A percentile compares a stretch with the other conserved stretches of the same genome.
Evolutionary conservation across 2,329 filamentous ascomycete genomes (phyloP).

Genomic region (Monilinia polystroma): DNA sequence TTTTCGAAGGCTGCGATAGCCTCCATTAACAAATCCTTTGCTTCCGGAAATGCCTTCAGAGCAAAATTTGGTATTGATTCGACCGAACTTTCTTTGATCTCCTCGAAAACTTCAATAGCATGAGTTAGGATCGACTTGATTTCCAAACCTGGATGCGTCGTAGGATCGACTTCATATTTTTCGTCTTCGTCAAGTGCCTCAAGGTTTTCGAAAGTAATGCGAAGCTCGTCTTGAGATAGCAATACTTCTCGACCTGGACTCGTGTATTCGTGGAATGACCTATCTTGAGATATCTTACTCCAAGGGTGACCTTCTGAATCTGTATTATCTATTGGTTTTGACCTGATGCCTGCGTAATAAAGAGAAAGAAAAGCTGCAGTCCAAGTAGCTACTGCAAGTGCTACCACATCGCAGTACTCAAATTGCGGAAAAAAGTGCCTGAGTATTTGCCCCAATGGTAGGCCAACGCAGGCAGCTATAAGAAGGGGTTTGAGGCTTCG

Average conservation of each 20-base stretch:
- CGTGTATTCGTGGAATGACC: slow-evolving; percentile 20
- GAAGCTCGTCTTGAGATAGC: slow-evolving; percentile 21
- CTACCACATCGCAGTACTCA: slow-evolving; percentile 48
- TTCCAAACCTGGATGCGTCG: slow-evolving; percentile 16
- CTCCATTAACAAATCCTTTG: slow-evolving; percentile 39
- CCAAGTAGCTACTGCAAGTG: slow-evolving; percentile 52
- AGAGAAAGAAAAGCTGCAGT: slow-evolving; percentile 45
- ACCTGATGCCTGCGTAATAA: slow-evolving; percentile 19
- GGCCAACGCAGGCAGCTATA: slow-evolving; percentile 47
- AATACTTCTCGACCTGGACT: slow-evolving; percentile 21
- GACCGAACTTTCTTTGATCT: slow-evolving; percentile 18
- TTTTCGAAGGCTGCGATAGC: slow-evolving; percentile 29
- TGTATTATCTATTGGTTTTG: slow-evolving; percentile 8
- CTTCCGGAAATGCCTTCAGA: slow-evolving; percentile 48
- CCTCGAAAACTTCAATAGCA: slow-evolving; percentile 17
- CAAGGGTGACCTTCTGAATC: slow-evolving; percentile 8
- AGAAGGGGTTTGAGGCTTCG: slow-evolving; percentile 50
- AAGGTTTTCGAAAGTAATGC: slow-evolving; percentile 20
- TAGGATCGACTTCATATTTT: slow-evolving; percentile 20
- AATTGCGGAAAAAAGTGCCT: slow-evolving; percentile 44
- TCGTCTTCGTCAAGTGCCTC: slow-evolving; percentile 16
- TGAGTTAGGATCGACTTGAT: slow-evolving; percentile 18
- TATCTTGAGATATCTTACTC: slow-evolving; percentile 20
- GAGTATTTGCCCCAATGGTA: slow-evolving; percentile 49
- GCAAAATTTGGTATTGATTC: slow-evolving; percentile 29